Conservation (phyloP, 2,329 filamentous ascomycete species). For the Aspergillus sergii region DNA sequence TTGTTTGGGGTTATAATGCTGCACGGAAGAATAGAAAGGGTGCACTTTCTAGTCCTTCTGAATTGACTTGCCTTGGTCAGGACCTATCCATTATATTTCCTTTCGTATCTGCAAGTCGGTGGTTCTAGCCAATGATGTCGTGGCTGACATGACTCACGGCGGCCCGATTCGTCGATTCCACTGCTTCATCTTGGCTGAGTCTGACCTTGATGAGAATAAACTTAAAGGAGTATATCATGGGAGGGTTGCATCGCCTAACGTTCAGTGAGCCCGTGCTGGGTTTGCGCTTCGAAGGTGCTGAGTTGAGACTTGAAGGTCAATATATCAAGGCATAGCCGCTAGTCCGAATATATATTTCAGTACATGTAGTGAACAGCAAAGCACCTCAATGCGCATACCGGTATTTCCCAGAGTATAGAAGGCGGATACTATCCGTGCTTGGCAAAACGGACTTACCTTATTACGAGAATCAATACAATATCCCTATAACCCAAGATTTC, state of each 20-base stretch:
- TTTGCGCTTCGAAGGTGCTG: too few relatives aligned
- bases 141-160: neutral
- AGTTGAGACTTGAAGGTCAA: too few relatives aligned
- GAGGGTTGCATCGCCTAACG: too few relatives aligned
- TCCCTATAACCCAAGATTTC: neutral
- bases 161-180: neutral
- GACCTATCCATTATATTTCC: neutral
- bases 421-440: neutral
- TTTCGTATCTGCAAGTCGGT: neutral
- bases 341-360: too few relatives aligned
- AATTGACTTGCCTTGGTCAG: neutral
- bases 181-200: neutral
- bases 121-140: neutral
- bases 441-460: rapidly evolving
- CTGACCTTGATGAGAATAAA: neutral
- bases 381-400: too few relatives aligned
- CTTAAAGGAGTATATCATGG: too few relatives aligned
- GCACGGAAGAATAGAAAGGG: neutral
- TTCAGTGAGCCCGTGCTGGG: too few relatives aligned
- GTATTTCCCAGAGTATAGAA: neutral
- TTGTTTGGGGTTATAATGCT: neutral
- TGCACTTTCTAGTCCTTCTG: neutral
- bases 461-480: neutral
- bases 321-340: too few relatives aligned
- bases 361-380: too few relatives aligned